Percentiles rank a stretch among this genome's conserved stretches.
Conservation (phyloP, 1,284 basidiomycete genomes). For the Marasmius tenuissimus region DNA sequence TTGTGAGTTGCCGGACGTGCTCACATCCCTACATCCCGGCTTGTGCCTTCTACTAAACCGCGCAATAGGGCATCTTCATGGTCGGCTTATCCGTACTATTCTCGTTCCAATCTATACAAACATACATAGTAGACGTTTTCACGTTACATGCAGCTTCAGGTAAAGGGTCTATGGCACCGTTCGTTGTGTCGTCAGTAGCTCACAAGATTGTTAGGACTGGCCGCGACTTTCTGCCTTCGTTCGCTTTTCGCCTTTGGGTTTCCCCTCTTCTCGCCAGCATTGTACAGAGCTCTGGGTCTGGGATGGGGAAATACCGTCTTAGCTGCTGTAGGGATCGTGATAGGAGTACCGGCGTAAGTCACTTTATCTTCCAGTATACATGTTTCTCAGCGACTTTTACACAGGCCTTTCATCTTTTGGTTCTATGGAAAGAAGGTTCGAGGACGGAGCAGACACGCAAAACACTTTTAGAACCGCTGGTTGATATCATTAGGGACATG, state of each 20-base stretch:
- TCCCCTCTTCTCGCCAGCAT: slow-evolving; percentile 65
- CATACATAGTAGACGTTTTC: slow-evolving; percentile 68
- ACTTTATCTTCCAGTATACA: not conserved
- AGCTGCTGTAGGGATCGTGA: slow-evolving; percentile 49
- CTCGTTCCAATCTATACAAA: slow-evolving; percentile 58
- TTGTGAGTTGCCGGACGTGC: slow-evolving; percentile 41
- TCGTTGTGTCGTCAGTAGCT: too few species aligned
- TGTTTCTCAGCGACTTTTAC: not conserved
- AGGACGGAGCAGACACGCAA: slow-evolving; percentile 11
- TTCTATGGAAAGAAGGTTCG: slow-evolving; percentile 12
- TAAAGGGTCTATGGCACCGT: slow-evolving; percentile 19
- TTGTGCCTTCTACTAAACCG: not conserved
- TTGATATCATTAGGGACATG: not conserved
- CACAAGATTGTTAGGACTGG: slow-evolving; percentile 43
- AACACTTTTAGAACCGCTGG: not conserved
- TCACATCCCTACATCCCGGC: not conserved
- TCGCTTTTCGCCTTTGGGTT: slow-evolving; percentile 66
- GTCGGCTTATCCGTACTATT: slow-evolving; percentile 56
- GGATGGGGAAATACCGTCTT: slow-evolving; percentile 67
- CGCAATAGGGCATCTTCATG: slow-evolving; percentile 51
- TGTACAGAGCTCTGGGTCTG: slow-evolving; percentile 63
- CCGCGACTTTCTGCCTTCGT: slow-evolving; percentile 56
- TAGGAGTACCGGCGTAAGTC: slow-evolving; percentile 67
- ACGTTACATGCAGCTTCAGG: slow-evolving; percentile 65
- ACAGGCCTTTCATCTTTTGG: slow-evolving; percentile 15